A percentile compares a stretch with the other conserved stretches of the same genome.
Evolutionary conservation across 2,329 filamentous ascomycete species (phyloP).

Genomic region (Hypoxylon sp.): DNA sequence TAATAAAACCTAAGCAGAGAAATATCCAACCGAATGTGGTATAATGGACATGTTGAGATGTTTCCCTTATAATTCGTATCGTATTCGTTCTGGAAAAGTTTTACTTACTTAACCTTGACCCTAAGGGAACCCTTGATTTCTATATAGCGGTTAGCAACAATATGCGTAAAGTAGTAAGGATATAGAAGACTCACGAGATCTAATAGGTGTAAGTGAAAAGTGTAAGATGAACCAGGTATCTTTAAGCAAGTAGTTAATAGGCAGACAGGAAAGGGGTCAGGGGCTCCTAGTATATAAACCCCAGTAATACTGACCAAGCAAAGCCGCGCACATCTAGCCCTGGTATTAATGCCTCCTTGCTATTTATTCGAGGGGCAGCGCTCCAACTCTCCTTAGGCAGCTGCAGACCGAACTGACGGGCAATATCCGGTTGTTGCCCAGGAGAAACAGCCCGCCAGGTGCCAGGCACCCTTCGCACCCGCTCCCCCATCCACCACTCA

Average conservation of each 20-base stretch:
- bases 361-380: neutral
- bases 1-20: too few species aligned
- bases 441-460: neutral
- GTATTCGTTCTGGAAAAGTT: too few species aligned
- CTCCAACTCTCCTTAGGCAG: neutral
- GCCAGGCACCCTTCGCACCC: neutral
- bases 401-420: neutral
- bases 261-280: neutral
- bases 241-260: neutral
- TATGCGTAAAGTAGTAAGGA: neutral
- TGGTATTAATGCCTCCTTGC: neutral
- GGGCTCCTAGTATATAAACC: too few species aligned
- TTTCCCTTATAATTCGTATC: neutral
- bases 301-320: neutral
- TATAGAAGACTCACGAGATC: neutral
- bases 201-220: neutral
- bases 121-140: neutral
- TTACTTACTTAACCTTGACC: too few species aligned
- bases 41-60: neutral
- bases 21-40: neutral
- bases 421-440: neutral
- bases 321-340: neutral
- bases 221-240: neutral
- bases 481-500: neutral
- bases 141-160: neutral